Percentiles rank a stretch among this genome's conserved stretches.
phyloP scores from a whole-genome alignment of 805 yeast species.

The Suhomyces tanzawaensis region DNA sequence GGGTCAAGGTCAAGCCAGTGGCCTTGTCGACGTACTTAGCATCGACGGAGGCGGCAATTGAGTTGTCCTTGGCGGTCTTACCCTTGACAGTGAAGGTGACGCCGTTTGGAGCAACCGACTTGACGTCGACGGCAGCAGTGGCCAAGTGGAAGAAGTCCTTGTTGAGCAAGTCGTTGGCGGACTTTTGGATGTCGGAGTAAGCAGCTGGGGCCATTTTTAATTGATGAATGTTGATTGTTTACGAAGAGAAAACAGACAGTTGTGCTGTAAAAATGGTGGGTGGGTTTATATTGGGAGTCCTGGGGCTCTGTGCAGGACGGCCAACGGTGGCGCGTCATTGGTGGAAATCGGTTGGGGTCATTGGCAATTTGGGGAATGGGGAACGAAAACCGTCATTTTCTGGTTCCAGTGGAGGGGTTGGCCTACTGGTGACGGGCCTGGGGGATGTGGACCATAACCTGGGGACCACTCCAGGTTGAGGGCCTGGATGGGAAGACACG shows the following conservation, averaged over 20 bases:
- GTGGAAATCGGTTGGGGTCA: slow-evolving; percentile 5
- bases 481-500: not conserved
- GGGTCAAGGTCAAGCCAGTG: slow-evolving; percentile 88
- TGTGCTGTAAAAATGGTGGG: slow-evolving; percentile 6
- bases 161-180: slow-evolving; percentile 84
- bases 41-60: slow-evolving; percentile 86
- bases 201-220: slow-evolving; percentile 66
- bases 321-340: slow-evolving; percentile 6
- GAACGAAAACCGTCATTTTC: not conserved
- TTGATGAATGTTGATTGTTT: slow-evolving; percentile 1
- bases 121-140: slow-evolving; percentile 83
- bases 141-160: slow-evolving; percentile 91
- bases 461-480: too few species aligned
- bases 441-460: not conserved
- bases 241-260: slow-evolving; percentile 1
- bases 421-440: not conserved
- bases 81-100: slow-evolving; percentile 94
- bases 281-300: slow-evolving; percentile 4
- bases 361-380: not conserved
- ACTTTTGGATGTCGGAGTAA: slow-evolving; percentile 89
- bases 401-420: not conserved
- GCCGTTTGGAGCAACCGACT: slow-evolving; percentile 94
- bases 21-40: slow-evolving; percentile 91
- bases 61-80: slow-evolving; percentile 74
- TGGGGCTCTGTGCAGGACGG: slow-evolving; percentile 4